phyloP scores from a whole-genome alignment of 768 basidiomycete genomes.

The Termitomyces sp. region DNA sequence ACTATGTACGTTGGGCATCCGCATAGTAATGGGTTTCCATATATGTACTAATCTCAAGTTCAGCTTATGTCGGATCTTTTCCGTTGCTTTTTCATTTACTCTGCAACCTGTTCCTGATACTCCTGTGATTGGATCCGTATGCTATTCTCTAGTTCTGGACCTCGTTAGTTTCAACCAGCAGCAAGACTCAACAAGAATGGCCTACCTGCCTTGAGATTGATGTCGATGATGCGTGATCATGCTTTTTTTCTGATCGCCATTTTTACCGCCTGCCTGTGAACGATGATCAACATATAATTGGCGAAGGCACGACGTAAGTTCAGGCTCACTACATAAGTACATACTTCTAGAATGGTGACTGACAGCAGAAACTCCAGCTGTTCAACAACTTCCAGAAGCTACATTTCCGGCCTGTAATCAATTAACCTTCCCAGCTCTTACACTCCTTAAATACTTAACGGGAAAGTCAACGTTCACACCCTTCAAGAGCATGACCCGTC shows the following conservation, averaged over 20 bases:
- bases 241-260: background rate
- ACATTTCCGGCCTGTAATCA: background rate
- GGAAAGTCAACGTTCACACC: background rate
- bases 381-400: background rate
- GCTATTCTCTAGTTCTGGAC: background rate
- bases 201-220: background rate
- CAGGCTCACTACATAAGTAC: background rate
- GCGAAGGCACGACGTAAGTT: background rate
- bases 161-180: background rate
- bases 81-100: too few relatives aligned
- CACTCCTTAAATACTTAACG: background rate
- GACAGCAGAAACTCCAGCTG: background rate
- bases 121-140: too few relatives aligned
- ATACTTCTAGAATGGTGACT: background rate
- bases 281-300: background rate
- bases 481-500: slow-evolving; percentile 28
- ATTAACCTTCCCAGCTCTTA: background rate
- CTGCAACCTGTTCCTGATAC: background rate
- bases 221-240: background rate
- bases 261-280: too few relatives aligned
- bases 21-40: background rate
- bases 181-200: too few relatives aligned
- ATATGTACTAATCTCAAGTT: background rate
- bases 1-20: background rate
- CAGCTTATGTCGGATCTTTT: background rate